Conservation (phyloP, 257 asterid species). For the Primulina tabacum region DNA sequence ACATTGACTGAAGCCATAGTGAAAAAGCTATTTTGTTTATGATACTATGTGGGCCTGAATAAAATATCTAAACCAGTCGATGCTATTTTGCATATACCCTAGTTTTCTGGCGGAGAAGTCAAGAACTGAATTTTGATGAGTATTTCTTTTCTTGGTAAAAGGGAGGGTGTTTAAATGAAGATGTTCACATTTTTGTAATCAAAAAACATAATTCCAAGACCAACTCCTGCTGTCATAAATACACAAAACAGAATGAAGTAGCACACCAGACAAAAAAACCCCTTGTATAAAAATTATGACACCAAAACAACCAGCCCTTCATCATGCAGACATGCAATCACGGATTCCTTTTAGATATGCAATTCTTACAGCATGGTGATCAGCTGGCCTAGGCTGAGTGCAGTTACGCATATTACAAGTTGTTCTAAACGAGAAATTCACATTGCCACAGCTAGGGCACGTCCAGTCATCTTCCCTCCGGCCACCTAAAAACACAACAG, state of each 20-base stretch:
- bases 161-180: background rate
- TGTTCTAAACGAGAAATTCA: slow-evolving; percentile 39
- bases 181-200: background rate
- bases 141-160: background rate
- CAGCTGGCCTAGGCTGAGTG: slow-evolving; percentile 22
- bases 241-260: background rate
- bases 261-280: background rate
- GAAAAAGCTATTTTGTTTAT: background rate
- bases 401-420: slow-evolving; percentile 26
- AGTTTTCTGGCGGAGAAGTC: background rate
- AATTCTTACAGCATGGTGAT: slow-evolving; percentile 16
- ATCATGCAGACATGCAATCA: background rate
- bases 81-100: background rate
- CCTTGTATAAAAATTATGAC: too few species aligned
- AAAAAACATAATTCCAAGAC: background rate
- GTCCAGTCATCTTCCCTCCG: slow-evolving; percentile 99
- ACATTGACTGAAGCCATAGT: background rate
- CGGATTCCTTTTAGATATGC: background rate
- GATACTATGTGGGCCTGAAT: background rate
- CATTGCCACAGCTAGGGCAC: slow-evolving; percentile 81
- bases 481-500: slow-evolving; percentile 51
- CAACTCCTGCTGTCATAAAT: background rate
- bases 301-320: background rate
- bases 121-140: background rate
- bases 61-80: background rate